phyloP scores from a whole-genome alignment of 148 eudicot genomes.

The Vaccinium macrocarpon region DNA sequence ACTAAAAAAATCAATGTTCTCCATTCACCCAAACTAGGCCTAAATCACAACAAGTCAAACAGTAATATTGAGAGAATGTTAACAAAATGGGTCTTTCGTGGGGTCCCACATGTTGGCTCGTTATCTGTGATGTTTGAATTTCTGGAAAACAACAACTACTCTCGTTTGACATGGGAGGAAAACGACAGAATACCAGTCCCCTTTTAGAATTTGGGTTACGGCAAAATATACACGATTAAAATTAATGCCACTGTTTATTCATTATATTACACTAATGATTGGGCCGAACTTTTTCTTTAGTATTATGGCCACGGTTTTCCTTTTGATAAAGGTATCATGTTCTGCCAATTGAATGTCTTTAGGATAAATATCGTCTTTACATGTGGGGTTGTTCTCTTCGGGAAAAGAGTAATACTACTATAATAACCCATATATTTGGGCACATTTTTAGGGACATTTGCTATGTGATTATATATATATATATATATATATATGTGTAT shows the following conservation, averaged over 20 bases:
- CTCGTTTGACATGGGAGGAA: neutral
- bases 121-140: conserved; percentile 9
- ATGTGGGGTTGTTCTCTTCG: neutral
- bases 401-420: neutral
- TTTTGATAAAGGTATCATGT: neutral
- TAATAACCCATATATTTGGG: neutral
- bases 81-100: neutral
- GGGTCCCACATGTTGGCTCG: neutral
- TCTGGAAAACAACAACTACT: neutral
- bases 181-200: neutral
- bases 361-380: neutral
- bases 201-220: neutral
- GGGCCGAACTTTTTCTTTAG: neutral
- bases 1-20: too few relatives aligned
- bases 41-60: too few relatives aligned
- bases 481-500: too few relatives aligned
- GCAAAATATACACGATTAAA: neutral
- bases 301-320: neutral
- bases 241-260: neutral
- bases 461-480: too few relatives aligned
- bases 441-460: neutral
- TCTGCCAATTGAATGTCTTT: neutral
- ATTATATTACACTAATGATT: neutral
- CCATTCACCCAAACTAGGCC: too few relatives aligned
- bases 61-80: neutral